These are phyloP conservation scores for Tanacetum coccineum DNA, from an alignment of 129 eudicot species.

Conservation along the genomic window DNA sequence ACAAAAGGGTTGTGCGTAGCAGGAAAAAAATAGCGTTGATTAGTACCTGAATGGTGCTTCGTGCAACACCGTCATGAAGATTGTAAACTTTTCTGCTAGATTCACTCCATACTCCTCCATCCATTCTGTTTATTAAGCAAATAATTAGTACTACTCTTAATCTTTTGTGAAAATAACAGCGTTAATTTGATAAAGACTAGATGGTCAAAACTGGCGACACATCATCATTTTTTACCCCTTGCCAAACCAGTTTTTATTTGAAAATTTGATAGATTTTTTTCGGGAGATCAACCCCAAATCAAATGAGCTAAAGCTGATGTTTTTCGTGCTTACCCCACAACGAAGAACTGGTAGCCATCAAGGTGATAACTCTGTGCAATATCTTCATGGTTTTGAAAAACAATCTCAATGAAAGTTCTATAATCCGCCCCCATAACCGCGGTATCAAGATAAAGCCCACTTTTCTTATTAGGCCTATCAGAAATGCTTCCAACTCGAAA, in stretches of 20 bases:
- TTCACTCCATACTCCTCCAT: slow-evolving; percentile 80
- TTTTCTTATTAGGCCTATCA: slow-evolving; percentile 39
- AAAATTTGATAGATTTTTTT: too few species aligned
- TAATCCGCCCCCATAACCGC: slow-evolving; percentile 76
- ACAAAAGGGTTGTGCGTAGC: not conserved
- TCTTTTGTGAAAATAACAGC: not conserved
- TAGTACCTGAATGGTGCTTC: slow-evolving; percentile 70
- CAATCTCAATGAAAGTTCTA: slow-evolving; percentile 71
- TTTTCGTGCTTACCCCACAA: slow-evolving; percentile 68
- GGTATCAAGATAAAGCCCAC: slow-evolving; percentile 64
- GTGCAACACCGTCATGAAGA: slow-evolving; percentile 77
- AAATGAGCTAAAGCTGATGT: not conserved
- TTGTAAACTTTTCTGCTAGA: slow-evolving; percentile 71
- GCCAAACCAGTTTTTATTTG: too few species aligned
- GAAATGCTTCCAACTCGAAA: slow-evolving; percentile 76
- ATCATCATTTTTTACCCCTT: too few species aligned
- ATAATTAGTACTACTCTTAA: not conserved
- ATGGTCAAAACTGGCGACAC: too few species aligned
- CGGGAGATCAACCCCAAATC: not conserved
- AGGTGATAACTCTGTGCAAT: slow-evolving; percentile 85
- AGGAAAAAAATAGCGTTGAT: not conserved
- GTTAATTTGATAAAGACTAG: too few species aligned
- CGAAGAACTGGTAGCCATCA: slow-evolving; percentile 83
- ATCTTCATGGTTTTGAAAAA: slow-evolving; percentile 61
- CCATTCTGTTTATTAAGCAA: slow-evolving; percentile 57